Percentiles rank a stretch among this genome's conserved stretches.
phyloP scores from a whole-genome alignment of 78 protist genomes.

The Dictyostelium brefeldianum region DNA sequence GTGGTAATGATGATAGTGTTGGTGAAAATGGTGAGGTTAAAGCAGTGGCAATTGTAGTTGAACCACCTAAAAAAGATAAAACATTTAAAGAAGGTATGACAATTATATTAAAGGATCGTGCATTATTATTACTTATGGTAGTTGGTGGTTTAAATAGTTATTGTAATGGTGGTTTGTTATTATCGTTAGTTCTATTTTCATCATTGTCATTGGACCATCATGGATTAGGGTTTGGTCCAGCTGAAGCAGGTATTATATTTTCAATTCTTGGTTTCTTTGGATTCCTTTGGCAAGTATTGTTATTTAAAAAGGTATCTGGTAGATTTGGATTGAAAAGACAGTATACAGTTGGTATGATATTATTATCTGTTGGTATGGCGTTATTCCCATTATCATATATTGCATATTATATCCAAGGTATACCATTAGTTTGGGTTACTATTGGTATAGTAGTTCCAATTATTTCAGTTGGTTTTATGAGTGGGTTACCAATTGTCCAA shows the following conservation, averaged over 20 bases:
- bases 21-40: too few species aligned
- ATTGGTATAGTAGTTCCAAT: conserved; percentile 22
- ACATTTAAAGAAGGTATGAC: conserved; percentile 43
- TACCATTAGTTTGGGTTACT: conserved; percentile 51
- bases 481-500: conserved; percentile 34
- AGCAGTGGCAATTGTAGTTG: too few species aligned
- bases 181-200: conserved; percentile 25
- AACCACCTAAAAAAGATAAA: conserved; percentile 9
- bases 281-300: conserved; percentile 50
- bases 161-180: conserved; percentile 62
- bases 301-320: conserved; percentile 46
- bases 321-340: conserved; percentile 51
- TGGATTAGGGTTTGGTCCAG: conserved; percentile 56
- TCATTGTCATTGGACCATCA: neutral
- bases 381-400: conserved; percentile 61
- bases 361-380: conserved; percentile 52
- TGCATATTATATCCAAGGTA: conserved; percentile 39
- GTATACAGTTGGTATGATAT: conserved; percentile 40
- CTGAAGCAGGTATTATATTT: conserved; percentile 43
- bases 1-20: neutral
- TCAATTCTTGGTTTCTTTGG: conserved; percentile 52
- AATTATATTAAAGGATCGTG: conserved; percentile 14
- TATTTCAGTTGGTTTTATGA: conserved; percentile 67
- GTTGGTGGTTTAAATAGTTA: conserved; percentile 56
- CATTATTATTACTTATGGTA: neutral